phyloP scores from a whole-genome alignment of 2,329 filamentous ascomycete species.

The Penicillium sumatraense region DNA sequence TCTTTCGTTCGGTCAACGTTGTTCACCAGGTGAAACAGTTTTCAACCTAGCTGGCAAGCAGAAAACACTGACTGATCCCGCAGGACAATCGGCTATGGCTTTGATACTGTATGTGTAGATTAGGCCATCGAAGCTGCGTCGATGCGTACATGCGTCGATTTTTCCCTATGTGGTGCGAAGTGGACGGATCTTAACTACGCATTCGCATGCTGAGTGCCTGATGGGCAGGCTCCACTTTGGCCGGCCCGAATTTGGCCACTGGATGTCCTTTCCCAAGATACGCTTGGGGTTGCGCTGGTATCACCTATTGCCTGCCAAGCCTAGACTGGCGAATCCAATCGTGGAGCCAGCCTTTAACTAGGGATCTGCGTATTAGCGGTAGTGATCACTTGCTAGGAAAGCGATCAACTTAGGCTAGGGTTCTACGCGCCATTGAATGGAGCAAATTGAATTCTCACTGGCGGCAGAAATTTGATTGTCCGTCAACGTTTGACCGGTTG shows the following conservation, averaged over 20 bases:
- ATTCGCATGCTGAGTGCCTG: neutral
- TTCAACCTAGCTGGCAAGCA: neutral
- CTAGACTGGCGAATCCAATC: neutral
- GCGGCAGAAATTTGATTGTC: neutral
- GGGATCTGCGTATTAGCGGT: neutral
- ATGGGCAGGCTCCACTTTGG: neutral
- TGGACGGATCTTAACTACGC: neutral
- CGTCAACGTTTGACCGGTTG: neutral
- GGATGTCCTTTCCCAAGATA: neutral
- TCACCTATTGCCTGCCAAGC: neutral
- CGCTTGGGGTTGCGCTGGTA: neutral
- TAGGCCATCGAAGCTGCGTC: neutral
- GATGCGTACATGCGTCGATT: neutral
- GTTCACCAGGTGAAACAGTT: neutral
- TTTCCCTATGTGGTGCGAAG: neutral
- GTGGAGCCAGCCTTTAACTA: neutral
- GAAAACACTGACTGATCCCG: neutral
- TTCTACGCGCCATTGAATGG: too few species aligned
- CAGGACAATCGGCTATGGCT: neutral
- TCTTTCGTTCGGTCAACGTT: neutral
- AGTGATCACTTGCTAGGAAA: neutral
- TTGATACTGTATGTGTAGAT: neutral
- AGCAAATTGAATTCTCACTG: too few species aligned
- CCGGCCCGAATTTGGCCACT: neutral
- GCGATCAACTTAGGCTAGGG: too few species aligned